phyloP scores from a whole-genome alignment of 306 rosid genomes.

The Fragaria nilgerrensis region DNA sequence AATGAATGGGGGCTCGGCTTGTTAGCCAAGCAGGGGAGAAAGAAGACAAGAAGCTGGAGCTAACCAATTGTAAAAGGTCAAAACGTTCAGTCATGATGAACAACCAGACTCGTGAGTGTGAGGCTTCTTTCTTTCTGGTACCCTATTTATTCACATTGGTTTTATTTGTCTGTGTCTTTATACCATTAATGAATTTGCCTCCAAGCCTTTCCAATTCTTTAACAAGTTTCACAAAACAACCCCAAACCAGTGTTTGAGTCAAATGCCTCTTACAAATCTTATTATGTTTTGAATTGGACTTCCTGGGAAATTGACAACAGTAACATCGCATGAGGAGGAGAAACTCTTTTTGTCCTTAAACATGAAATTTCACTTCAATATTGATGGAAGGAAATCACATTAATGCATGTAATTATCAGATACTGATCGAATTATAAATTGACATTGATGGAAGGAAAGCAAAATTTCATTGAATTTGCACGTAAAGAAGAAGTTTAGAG shows the following conservation, averaged over 20 bases:
- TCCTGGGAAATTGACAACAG: background rate
- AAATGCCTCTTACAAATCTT: background rate
- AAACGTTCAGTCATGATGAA: conserved; percentile 13
- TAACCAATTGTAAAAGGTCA: conserved; percentile 1
- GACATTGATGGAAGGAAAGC: background rate
- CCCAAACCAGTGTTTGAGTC: background rate
- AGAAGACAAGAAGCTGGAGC: conserved; percentile 14
- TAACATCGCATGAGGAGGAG: background rate
- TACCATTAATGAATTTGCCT: conserved; percentile 47
- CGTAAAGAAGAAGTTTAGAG: background rate
- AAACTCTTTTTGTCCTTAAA: background rate
- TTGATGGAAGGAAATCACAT: too few relatives aligned
- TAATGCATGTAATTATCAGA: background rate
- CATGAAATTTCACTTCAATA: background rate
- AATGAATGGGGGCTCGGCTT: too few relatives aligned
- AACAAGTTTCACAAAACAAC: background rate
- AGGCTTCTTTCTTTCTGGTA: background rate
- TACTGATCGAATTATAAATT: background rate
- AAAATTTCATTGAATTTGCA: background rate
- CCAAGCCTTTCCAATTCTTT: conserved; percentile 33
- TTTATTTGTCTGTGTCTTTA: conserved; percentile 31
- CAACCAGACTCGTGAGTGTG: conserved; percentile 3
- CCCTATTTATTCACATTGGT: background rate
- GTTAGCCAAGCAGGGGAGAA: background rate
- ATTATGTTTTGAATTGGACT: background rate